phyloP scores from a whole-genome alignment of 176 grass and related monocot species.

The Musa troglodytarum region DNA sequence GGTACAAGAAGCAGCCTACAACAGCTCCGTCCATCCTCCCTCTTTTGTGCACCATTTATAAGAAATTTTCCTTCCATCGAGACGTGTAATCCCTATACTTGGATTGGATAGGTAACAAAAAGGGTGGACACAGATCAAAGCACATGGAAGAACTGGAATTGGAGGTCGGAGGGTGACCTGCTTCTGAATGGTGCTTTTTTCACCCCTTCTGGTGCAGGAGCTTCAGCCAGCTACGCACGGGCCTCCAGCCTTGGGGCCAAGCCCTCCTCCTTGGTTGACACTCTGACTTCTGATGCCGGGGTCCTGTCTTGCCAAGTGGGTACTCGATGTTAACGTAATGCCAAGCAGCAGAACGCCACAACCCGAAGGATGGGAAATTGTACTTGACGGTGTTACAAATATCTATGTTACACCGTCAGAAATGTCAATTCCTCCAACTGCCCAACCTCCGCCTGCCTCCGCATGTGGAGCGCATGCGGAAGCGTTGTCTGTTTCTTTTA shows the following conservation, averaged over 20 bases:
- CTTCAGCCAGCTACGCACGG: background rate
- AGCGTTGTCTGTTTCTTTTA: too few species aligned
- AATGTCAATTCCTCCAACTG: too few species aligned
- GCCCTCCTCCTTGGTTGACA: conserved; percentile 2
- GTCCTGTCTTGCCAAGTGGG: background rate
- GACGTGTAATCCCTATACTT: background rate
- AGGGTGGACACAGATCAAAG: background rate
- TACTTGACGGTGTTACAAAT: too few species aligned
- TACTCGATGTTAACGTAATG: background rate
- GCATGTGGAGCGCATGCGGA: too few species aligned
- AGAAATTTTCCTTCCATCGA: background rate
- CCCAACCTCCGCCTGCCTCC: too few species aligned
- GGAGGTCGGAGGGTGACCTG: background rate
- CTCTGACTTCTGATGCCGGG: background rate
- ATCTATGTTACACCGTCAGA: too few species aligned
- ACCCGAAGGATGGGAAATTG: too few species aligned
- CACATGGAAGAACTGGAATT: background rate
- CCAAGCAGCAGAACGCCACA: too few species aligned
- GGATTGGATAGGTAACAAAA: background rate
- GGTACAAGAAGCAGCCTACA: conserved; percentile 3
- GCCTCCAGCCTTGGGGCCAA: conserved; percentile 10
- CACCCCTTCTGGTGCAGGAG: background rate
- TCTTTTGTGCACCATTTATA: background rate
- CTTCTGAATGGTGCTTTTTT: conserved; percentile 3
- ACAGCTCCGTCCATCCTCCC: background rate